These are phyloP conservation scores for Porcisia hertigi DNA, from an alignment of 208 protist genomes.

Conservation along the genomic window DNA sequence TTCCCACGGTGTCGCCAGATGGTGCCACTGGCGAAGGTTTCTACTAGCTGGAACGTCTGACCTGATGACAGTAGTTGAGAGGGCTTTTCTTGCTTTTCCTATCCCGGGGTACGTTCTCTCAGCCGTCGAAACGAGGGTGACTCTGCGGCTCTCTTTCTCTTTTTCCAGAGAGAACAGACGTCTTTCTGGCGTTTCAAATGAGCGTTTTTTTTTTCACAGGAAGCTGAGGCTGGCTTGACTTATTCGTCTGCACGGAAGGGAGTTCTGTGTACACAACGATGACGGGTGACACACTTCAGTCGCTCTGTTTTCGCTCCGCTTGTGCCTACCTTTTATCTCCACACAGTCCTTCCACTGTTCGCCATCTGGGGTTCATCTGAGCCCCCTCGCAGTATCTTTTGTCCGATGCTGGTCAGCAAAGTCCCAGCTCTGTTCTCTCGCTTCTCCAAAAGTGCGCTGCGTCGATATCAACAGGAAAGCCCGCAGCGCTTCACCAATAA, in stretches of 20 bases:
- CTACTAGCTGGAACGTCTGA: slow-evolving; percentile 66
- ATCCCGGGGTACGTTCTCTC: background rate
- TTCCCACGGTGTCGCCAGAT: slow-evolving; percentile 70
- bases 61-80: slow-evolving; percentile 40
- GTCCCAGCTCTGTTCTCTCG: background rate
- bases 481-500: background rate
- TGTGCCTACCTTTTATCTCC: background rate
- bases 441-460: background rate
- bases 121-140: background rate
- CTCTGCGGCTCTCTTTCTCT: background rate
- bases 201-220: background rate
- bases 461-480: background rate
- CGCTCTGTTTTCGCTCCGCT: background rate
- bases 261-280: background rate
- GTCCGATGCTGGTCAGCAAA: background rate
- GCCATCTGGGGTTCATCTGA: background rate
- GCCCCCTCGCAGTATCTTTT: background rate
- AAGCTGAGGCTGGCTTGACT: background rate
- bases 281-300: background rate
- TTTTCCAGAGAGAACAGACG: background rate
- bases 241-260: background rate
- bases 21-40: slow-evolving; percentile 79
- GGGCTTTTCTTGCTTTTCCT: background rate
- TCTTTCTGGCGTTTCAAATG: background rate
- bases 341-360: slow-evolving; percentile 2